Conservation (phyloP, 208 protist species). For the Trypanosoma theileri region DNA sequence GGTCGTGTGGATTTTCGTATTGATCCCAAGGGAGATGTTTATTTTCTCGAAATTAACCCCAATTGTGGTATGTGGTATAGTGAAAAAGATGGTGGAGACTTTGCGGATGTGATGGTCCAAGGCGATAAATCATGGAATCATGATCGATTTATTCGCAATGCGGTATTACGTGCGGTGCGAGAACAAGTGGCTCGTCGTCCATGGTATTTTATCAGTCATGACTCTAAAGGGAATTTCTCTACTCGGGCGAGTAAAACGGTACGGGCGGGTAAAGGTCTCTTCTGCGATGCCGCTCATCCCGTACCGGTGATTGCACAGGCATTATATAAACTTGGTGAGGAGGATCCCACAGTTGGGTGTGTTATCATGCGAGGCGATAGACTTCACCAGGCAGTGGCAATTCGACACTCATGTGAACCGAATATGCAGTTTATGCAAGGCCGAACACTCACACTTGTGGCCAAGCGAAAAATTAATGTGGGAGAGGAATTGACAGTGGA, state of each 20-base stretch:
- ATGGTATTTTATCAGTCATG: conserved; percentile 87
- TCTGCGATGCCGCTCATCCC: conserved; percentile 65
- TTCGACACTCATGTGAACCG: conserved; percentile 90
- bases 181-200: conserved; percentile 69
- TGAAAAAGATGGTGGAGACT: conserved; percentile 80
- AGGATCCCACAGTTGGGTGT: conserved; percentile 71
- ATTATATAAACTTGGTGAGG: conserved; percentile 74
- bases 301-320: conserved; percentile 76
- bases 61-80: conserved; percentile 91
- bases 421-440: conserved; percentile 88
- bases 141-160: conserved; percentile 73
- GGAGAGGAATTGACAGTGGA: conserved; percentile 89
- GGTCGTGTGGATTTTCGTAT: conserved; percentile 89
- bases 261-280: conserved; percentile 63
- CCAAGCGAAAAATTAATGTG: conserved; percentile 76
- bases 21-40: conserved; percentile 59
- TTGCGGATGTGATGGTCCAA: conserved; percentile 83
- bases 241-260: conserved; percentile 76
- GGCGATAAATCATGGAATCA: conserved; percentile 79
- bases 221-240: conserved; percentile 76
- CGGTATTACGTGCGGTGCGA: conserved; percentile 52
- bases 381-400: conserved; percentile 65
- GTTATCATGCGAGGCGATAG: conserved; percentile 73
- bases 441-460: conserved; percentile 69
- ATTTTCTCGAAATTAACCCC: conserved; percentile 91